Percentiles rank a stretch among this genome's conserved stretches.
phyloP scores from a whole-genome alignment of 2,329 filamentous ascomycete species.

The Sporothrix mexicana region DNA sequence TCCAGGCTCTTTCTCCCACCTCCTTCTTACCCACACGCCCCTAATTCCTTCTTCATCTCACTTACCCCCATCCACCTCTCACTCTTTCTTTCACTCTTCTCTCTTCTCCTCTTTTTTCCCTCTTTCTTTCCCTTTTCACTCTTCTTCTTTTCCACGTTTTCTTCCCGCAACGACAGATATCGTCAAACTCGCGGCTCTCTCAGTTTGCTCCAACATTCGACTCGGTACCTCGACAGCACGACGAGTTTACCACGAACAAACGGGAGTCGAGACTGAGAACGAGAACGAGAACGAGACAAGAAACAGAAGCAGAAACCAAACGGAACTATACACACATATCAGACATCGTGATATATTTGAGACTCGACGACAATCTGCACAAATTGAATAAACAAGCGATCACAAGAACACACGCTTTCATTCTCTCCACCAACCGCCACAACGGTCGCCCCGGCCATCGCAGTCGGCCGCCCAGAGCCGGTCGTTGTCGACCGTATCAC shows the following conservation, averaged over 20 bases:
- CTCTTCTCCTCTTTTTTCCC: neutral
- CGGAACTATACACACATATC: neutral
- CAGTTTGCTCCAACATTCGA: neutral
- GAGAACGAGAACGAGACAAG: too few relatives aligned
- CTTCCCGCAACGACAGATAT: neutral
- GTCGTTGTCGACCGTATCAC: constrained; percentile 61
- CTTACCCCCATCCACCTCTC: neutral
- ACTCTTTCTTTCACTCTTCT: neutral
- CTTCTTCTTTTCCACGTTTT: neutral
- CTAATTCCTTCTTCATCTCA: constrained; percentile 27
- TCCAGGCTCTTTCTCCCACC: neutral
- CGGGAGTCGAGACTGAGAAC: neutral
- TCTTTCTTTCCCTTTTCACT: neutral
- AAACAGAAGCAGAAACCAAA: neutral
- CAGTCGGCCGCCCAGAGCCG: constrained; percentile 38
- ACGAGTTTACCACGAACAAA: neutral
- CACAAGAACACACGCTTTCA: neutral
- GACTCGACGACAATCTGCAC: neutral
- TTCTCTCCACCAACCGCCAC: neutral
- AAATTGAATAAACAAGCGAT: neutral
- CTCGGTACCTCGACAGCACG: neutral
- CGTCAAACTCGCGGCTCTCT: constrained; percentile 10
- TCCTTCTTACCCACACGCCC: constrained; percentile 26
- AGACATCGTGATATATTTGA: neutral
- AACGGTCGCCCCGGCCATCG: constrained; percentile 36